Conservation (phyloP, 352 stramenopile species). For the Nothophytophthora sp. region DNA sequence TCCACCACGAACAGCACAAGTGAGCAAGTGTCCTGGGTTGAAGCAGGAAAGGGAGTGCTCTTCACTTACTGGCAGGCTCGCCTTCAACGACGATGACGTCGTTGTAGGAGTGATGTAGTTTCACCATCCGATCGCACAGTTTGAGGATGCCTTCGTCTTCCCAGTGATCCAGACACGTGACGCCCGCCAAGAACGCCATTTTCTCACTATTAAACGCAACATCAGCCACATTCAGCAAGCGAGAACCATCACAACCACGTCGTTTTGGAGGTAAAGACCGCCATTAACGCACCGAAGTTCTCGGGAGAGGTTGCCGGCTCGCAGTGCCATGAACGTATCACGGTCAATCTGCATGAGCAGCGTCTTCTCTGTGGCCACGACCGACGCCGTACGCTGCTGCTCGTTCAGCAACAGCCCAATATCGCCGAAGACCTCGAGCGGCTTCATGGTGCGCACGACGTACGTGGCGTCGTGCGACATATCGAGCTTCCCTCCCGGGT, state of each 20-base stretch:
- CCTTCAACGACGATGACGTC: conserved; percentile 58
- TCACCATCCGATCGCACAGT: conserved; percentile 65
- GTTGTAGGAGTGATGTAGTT: conserved; percentile 62
- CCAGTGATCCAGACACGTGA: conserved; percentile 60
- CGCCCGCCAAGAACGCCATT: conserved; percentile 51
- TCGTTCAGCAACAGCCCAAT: conserved; percentile 59
- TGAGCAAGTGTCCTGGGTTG: too few species aligned
- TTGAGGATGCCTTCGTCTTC: conserved; percentile 58
- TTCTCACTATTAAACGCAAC: conserved; percentile 43
- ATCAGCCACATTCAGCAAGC: neutral
- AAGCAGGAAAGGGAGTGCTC: too few species aligned
- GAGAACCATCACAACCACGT: neutral
- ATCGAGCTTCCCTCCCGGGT: conserved; percentile 52
- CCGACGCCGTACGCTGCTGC: conserved; percentile 61
- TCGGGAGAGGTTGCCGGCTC: conserved; percentile 50
- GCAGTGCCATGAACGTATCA: conserved; percentile 59
- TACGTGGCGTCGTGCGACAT: conserved; percentile 51
- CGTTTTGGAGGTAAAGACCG: too few species aligned
- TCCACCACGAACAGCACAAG: neutral
- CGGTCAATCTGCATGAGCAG: conserved; percentile 77
- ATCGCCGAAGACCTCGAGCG: conserved; percentile 73
- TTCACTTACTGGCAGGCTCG: conserved; percentile 50
- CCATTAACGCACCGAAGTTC: conserved; percentile 47
- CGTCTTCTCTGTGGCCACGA: conserved; percentile 65
- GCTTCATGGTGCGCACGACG: conserved; percentile 62